Evolutionary conservation across 768 basidiomycete species (phyloP), one percentile per base, ranked within the genome.

Genomic region (Gelatoporia subvermispora): DNA sequence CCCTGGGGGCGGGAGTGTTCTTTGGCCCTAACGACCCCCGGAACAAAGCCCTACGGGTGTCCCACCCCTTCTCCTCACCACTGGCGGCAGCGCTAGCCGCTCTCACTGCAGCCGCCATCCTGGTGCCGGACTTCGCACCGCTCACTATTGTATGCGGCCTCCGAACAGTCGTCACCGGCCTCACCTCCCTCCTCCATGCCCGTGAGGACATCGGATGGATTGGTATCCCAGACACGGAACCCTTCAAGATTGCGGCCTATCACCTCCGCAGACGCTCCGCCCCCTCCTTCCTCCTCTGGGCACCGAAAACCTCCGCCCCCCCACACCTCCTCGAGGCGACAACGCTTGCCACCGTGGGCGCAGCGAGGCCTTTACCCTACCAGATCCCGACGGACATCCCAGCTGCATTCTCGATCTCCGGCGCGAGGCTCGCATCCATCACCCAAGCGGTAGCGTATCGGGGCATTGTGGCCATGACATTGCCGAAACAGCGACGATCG

Each of bases 171-270:
- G 58, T 61, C 0, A 35, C 59, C 1, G 44, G 58, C 0, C 35
- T 54, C 10, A 52, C 58, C 3, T 22, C 44, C 15, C 36, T 54
- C 47, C 38, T 55, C 0, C 5, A 25, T 0, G 39, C 38, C 0
- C 57, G 60, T 53, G 66, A 70, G 35, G 58, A 70, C 35, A 10
- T 15, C 0, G 67, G 68, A 0, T 72, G 54, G 57, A 58, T 62
- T 0, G 42, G 35, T 0, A 38, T 55, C 0, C 16, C 31, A 1
- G 68, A 71, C 35, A 39, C 10, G 0, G 11, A 49, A 0, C 10
- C 64, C 1, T 50, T 57, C 23, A 8, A 41, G 15, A 47, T 49
- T 0, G 41, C 54, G 0, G 42, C 52, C 0, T 50, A 51, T 2
- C 40, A 42, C 0, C 49, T 67, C 10, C 25, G 59, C 36, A 17